A percentile compares a stretch with the other conserved stretches of the same genome.
These are phyloP conservation scores for Fusarium piperis DNA, from an alignment of 2,329 filamentous ascomycete species.

Conservation along the genomic window DNA sequence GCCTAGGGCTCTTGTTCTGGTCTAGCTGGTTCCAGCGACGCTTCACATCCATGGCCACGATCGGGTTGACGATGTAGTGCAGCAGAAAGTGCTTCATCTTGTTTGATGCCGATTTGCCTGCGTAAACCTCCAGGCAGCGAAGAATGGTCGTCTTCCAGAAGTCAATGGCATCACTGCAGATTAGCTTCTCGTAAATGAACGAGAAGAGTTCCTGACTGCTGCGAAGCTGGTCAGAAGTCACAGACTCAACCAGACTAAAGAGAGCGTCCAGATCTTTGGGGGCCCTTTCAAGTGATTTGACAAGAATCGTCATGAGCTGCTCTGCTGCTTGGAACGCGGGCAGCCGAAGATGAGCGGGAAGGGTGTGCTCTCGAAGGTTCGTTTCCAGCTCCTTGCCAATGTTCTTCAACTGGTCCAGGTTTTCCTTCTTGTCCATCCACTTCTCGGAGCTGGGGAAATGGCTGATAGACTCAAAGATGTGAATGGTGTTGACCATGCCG, in stretches of 20 bases:
- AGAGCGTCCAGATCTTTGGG: constrained; percentile 83
- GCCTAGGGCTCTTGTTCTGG: constrained; percentile 67
- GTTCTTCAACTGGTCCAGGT: constrained; percentile 67
- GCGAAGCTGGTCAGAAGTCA: constrained; percentile 86
- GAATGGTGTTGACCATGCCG: constrained; percentile 86
- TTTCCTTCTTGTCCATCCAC: constrained; percentile 77
- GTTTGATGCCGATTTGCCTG: constrained; percentile 79
- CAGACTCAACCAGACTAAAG: constrained; percentile 83
- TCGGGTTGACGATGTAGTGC: constrained; percentile 92
- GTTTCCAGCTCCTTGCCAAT: constrained; percentile 82
- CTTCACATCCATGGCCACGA: constrained; percentile 96
- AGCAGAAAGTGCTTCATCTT: constrained; percentile 94
- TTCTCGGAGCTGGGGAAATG: constrained; percentile 69
- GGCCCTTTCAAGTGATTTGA: constrained; percentile 78
- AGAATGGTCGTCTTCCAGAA: constrained; percentile 86
- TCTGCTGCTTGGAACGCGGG: constrained; percentile 90
- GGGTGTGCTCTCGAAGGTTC: constrained; percentile 74
- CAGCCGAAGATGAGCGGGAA: constrained; percentile 79
- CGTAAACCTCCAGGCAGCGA: constrained; percentile 88
- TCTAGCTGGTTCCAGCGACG: constrained; percentile 75
- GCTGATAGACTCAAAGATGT: constrained; percentile 82
- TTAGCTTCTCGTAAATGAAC: constrained; percentile 87
- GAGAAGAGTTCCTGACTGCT: constrained; percentile 77
- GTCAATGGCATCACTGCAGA: constrained; percentile 84
- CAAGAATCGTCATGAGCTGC: constrained; percentile 86